Conservation (phyloP, 371 early-diverging fungal species). For the Thermomucor indicae-seudaticae region DNA sequence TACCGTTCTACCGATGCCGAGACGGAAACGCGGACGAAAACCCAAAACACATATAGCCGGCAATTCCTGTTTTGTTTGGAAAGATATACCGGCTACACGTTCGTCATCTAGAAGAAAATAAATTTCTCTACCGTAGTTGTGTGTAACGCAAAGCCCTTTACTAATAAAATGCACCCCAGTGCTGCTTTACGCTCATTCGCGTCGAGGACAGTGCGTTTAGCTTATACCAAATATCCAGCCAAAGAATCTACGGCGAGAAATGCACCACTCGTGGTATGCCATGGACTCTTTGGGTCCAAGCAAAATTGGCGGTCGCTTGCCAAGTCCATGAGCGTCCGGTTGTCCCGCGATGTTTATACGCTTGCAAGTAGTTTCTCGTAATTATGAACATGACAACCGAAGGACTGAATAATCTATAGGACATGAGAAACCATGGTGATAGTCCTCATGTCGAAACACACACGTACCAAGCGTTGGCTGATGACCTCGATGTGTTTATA, state of each 20-base stretch:
- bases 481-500: constrained; percentile 68
- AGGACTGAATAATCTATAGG: constrained; percentile 33
- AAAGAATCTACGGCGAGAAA: not conserved
- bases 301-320: constrained; percentile 91
- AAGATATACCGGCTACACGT: constrained; percentile 10
- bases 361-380: constrained; percentile 49
- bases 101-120: not conserved
- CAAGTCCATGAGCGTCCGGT: constrained; percentile 60
- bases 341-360: constrained; percentile 61
- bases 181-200: too few relatives aligned
- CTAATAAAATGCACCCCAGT: too few relatives aligned
- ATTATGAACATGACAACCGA: not conserved
- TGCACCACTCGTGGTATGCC: constrained; percentile 42
- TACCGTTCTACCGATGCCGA: constrained; percentile 32
- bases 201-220: too few relatives aligned
- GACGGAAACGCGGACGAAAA: constrained; percentile 43
- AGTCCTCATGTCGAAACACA: constrained; percentile 69
- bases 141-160: too few relatives aligned
- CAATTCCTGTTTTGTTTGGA: constrained; percentile 50
- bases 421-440: constrained; percentile 94
- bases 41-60: constrained; percentile 44
- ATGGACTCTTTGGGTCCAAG: constrained; percentile 93
- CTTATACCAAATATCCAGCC: constrained; percentile 6
- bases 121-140: not conserved
- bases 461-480: constrained; percentile 77